These are phyloP conservation scores for Coffea canephora DNA, from an alignment of 257 asterid genomes.

Conservation along the genomic window DNA sequence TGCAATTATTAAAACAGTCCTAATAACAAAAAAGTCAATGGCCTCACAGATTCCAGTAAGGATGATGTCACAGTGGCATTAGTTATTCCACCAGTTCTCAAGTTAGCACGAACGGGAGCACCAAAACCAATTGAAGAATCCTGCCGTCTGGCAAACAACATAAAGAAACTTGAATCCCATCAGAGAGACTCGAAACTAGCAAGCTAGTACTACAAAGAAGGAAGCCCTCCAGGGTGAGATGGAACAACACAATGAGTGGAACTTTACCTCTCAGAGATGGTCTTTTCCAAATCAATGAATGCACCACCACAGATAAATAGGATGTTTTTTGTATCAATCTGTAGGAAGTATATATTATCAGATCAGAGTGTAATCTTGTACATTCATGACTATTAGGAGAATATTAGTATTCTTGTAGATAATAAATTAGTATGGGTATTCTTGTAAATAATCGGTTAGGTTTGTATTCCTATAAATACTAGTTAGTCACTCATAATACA, in stretches of 20 bases:
- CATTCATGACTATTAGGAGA: too few species aligned
- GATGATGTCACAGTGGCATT: conserved; percentile 74
- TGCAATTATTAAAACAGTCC: neutral
- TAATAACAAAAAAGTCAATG: neutral
- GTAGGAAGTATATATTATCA: conserved; percentile 16
- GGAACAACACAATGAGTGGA: conserved; percentile 11
- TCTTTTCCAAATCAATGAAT: conserved; percentile 85
- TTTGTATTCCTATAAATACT: too few species aligned
- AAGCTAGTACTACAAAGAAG: neutral
- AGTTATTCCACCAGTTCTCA: conserved; percentile 79
- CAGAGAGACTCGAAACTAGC: neutral
- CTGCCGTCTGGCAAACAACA: conserved; percentile 61
- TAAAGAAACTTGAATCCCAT: conserved; percentile 8
- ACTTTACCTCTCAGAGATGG: conserved; percentile 84
- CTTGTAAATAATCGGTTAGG: too few species aligned
- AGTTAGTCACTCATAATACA: too few species aligned
- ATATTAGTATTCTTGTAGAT: too few species aligned
- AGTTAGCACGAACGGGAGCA: conserved; percentile 87
- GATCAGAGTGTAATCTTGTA: too few species aligned
- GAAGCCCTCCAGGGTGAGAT: conserved; percentile 1
- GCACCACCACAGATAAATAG: conserved; percentile 97
- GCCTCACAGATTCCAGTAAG: conserved; percentile 83
- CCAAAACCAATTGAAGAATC: conserved; percentile 96
- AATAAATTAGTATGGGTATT: too few species aligned
- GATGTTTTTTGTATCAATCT: conserved; percentile 90